Base-by-base conservation (phyloP, 345 rosid species). In the Tarenaya hassleriana region DNA sequence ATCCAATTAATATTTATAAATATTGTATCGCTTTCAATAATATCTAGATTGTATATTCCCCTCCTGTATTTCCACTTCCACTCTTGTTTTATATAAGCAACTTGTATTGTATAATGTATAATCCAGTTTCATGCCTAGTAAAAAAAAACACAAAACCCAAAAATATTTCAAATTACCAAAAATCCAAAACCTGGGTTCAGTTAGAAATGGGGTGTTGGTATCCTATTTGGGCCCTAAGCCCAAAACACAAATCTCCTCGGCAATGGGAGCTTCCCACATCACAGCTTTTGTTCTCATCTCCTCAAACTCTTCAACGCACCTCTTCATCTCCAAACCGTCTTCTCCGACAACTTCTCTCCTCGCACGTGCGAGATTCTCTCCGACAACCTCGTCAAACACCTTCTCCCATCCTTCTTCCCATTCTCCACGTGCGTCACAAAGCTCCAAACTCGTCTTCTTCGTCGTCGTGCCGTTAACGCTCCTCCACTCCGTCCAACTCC, bases 401-500 rank as follows among this genome's bases (percentile, higher is more conserved):
- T 58, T 62, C 77, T 81, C 90, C 96, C 96, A 92, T 10, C 77
- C 88, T 5, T 51, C 15, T 39, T 78, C 90, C 96, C 95, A 88
- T 0, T 64, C 69, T 0, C 75, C 79, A 1, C 41, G 81, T 16
- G 94, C 95, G 54, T 92, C 77, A 24, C 98, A 92, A 6, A 92
- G 61, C 54, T 74, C 67, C 24, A 92, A n/a, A n/a, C n/a, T n/a
- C n/a, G n/a, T n/a, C n/a, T n/a, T n/a, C n/a, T n/a, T 34, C 9
- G 80, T 58, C 32, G 76, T 84, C 41, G 11, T 37, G 3, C 15
- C 41, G 29, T 24, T 24, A 24, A 24, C 60, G 11, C 75, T 79
- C n/a, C 53, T 68, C 95, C 95, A 88, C 18, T 83, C 54, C 8
- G 95, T 87, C 98, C 98, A 92, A 58, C 96, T 88, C 98, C 96